phyloP scores from a whole-genome alignment of 495 filamentous ascomycete species.

The Penicillium psychrofluorescens region DNA sequence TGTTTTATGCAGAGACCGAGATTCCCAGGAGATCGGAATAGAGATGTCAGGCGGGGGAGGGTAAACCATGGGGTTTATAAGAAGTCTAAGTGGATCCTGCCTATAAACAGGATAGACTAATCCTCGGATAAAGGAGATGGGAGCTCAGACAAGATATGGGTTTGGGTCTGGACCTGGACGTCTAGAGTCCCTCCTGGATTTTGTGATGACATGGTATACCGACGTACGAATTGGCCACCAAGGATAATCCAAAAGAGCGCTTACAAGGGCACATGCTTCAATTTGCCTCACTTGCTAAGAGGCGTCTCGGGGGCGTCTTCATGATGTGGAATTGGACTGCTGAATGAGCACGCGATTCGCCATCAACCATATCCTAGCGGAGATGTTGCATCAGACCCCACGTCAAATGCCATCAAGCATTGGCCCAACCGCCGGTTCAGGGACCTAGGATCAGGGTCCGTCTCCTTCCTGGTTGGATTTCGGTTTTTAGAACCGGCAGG shows the following conservation, averaged over 20 bases:
- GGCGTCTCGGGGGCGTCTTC: constrained; percentile 9
- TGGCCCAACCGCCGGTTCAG: constrained; percentile 6
- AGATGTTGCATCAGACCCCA: constrained; percentile 7
- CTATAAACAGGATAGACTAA: constrained; percentile 5
- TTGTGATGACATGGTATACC: constrained; percentile 5
- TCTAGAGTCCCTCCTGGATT: no score
- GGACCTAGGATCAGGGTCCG: constrained; percentile 4
- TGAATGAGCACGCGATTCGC: constrained; percentile 10
- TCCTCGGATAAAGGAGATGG: neutral
- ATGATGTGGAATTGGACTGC: neutral
- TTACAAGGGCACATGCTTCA: no score
- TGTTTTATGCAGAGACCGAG: constrained; percentile 1
- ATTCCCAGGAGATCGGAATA: neutral
- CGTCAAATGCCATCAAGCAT: constrained; percentile 1
- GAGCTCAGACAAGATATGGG: constrained; percentile 2
- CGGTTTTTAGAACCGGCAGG: constrained; percentile 15
- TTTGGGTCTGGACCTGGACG: neutral
- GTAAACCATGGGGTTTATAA: constrained; percentile 4
- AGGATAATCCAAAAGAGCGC: neutral
- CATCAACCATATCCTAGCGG: constrained; percentile 4
- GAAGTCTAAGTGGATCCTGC: constrained; percentile 4
- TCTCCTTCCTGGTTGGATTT: constrained; percentile 1
- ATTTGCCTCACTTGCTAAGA: constrained; percentile 9
- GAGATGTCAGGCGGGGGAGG: neutral
- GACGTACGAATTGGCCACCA: constrained; percentile 11